Conservation (phyloP, 768 basidiomycete species). For the Mycena vitilis region DNA sequence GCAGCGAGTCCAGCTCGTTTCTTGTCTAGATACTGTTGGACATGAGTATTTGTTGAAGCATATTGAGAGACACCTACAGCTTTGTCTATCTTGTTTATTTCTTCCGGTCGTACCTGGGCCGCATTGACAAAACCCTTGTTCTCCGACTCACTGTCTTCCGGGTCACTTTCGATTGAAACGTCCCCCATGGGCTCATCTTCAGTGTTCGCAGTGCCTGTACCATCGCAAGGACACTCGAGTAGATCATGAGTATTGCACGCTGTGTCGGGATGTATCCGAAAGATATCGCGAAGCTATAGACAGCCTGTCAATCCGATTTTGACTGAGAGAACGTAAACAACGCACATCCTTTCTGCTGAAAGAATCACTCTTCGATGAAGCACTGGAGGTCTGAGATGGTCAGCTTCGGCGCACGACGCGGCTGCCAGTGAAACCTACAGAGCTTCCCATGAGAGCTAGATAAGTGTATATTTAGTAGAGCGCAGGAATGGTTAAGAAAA, state of each 20-base stretch:
- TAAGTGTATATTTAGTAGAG: not conserved
- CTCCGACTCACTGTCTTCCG: conserved; percentile 33
- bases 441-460: conserved; percentile 73
- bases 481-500: not conserved
- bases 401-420: not conserved
- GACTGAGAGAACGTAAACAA: not conserved
- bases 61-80: conserved; percentile 54
- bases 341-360: conserved; percentile 88
- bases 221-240: conserved; percentile 80
- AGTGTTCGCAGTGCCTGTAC: conserved; percentile 44
- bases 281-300: conserved; percentile 87
- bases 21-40: conserved; percentile 68
- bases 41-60: conserved; percentile 21
- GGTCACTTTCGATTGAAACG: conserved; percentile 44
- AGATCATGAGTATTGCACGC: conserved; percentile 94
- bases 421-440: conserved; percentile 15
- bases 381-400: conserved; percentile 42
- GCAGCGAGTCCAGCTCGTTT: conserved; percentile 77
- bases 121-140: conserved; percentile 71
- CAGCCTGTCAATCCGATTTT: conserved; percentile 2
- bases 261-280: conserved; percentile 84
- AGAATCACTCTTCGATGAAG: conserved; percentile 81
- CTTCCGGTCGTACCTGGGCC: conserved; percentile 64
- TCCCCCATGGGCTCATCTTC: conserved; percentile 44
- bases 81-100: conserved; percentile 60